Evolutionary conservation across 305 asterid genomes (phyloP), one percentile per base, ranked within the genome.

Genomic region (Fraxinus sp.): DNA sequence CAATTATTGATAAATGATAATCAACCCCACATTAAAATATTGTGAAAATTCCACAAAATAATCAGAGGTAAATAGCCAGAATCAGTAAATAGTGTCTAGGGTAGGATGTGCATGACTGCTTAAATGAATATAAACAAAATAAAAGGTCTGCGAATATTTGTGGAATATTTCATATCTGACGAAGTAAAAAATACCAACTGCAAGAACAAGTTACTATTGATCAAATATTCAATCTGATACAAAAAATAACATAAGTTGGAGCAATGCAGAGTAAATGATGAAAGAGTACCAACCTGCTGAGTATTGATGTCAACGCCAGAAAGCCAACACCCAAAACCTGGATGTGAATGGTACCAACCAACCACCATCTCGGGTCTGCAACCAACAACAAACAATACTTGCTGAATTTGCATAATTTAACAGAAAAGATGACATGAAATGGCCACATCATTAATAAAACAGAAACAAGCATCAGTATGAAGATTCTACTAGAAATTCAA

Each of bases 291-390:
- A 77, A 97, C 98, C 98, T 97, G 99, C 87, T 97, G 99, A 39
- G 98, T 97, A 79, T 97, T 97, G 76, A 97, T 97, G 89, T 97
- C 99, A 76, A 97, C 98, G 49, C 99, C 99, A 80, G 97, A 97
- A 77, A 97, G 97, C 98, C 98, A 97, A 83, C 98, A 95, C 82
- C 99, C 99, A 82, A 95, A 96, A 62, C 98, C 97, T 39, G 99
- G 99, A 92, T 94, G 98, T 46, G 99, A 95, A 84, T 93, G 98
- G 84, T 96, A 96, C 99, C 99, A 96, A 62, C 98, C 99, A 62
- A 95, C 99, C 87, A 97, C 99, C 99, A 97, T 97, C 92, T 97
- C 99, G 73, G 98, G 98, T 83, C 98, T 97, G 95, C 75, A 77
- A 86, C 78, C 75, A 11, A 83, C 70, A 85, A 55, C 71, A 81